Conservation (phyloP, 371 early-diverging fungal genomes). For the Mucor piriformis region DNA sequence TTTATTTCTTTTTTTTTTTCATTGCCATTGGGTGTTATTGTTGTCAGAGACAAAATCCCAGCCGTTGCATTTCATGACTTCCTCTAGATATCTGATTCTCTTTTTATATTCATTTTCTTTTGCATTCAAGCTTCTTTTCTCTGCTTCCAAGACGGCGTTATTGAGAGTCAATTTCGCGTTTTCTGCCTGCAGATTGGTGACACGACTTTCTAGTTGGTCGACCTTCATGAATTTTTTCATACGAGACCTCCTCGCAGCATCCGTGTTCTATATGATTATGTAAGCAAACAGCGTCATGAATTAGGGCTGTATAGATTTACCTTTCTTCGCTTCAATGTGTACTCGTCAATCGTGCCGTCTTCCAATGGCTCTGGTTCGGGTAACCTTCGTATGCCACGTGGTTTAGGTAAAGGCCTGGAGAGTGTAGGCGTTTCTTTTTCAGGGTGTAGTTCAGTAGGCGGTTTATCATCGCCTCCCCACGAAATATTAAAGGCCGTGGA, state of each 20-base stretch:
- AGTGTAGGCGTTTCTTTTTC: constrained; percentile 15
- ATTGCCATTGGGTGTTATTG: neutral
- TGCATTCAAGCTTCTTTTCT: constrained; percentile 58
- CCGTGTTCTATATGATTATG: constrained; percentile 69
- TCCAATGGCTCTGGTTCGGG: constrained; percentile 53
- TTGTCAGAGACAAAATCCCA: constrained; percentile 5
- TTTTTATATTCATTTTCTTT: constrained; percentile 72
- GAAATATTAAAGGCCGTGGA: constrained; percentile 46
- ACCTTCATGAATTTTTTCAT: constrained; percentile 83
- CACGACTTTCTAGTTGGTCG: constrained; percentile 79
- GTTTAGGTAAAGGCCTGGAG: constrained; percentile 47
- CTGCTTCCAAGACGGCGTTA: constrained; percentile 76
- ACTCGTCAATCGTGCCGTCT: constrained; percentile 52
- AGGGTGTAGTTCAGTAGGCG: constrained; percentile 41
- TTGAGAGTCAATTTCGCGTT: constrained; percentile 67
- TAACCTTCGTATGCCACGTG: constrained; percentile 44
- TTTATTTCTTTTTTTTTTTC: too few species aligned
- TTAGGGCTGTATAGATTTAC: constrained; percentile 16
- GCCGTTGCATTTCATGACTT: constrained; percentile 21
- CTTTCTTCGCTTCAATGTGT: constrained; percentile 44
- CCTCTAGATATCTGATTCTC: constrained; percentile 70
- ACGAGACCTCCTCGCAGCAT: constrained; percentile 92
- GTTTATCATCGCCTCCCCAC: constrained; percentile 53
- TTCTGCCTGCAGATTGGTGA: constrained; percentile 76
- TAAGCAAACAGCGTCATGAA: neutral